Base-by-base conservation (phyloP, 768 basidiomycete genomes). In the Auriscalpium microsporum region DNA sequence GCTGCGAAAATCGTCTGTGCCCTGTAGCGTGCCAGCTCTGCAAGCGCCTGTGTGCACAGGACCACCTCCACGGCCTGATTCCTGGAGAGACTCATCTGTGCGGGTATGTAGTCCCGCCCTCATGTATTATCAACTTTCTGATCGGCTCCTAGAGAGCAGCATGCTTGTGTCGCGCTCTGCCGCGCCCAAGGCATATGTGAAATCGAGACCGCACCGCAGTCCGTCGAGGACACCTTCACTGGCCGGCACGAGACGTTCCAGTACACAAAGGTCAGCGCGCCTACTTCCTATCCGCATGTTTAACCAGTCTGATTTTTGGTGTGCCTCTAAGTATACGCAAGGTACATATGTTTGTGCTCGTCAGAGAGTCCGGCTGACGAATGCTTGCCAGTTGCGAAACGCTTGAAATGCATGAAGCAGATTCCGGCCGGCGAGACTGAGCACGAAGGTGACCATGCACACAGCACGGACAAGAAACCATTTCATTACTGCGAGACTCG, bases 221-320 rank as follows among this genome's bases (percentile, higher is more conserved):
- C 81, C 0, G 75, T 85, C 36, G 78, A 83, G 60, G 79, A 81
- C 6, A 83, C 80, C 0, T 85, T 84, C 58, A 77, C 75, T 0
- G 84, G 83, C 0, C 70, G 66, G 55, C 78, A 83, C 49, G 79
- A 82, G 56, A 81, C 76, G 1, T 85, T 83, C 60, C 76, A 80
- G 61, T 85, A 81, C 50, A 85, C 84, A 0, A 84, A 84, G 73
- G 83, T 80, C 50, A 28, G 63, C 9, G 9, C 17, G 53, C 33
- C 17, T 37, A 33, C 8, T 34, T 19, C 17, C 21, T 35, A 23
- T 17, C 1, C 42, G n/a, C n/a, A n/a, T 1, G 10, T 7, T 50
- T n/a, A 16, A n/a, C 3, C 21, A 21, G 21, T 21, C 21, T 21
- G 8, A 8, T 17, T 47, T 14, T 50, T 52, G 2, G 36, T 45